Conservation (phyloP, 2,329 filamentous ascomycete species). For the Raffaelea albimanens region DNA sequence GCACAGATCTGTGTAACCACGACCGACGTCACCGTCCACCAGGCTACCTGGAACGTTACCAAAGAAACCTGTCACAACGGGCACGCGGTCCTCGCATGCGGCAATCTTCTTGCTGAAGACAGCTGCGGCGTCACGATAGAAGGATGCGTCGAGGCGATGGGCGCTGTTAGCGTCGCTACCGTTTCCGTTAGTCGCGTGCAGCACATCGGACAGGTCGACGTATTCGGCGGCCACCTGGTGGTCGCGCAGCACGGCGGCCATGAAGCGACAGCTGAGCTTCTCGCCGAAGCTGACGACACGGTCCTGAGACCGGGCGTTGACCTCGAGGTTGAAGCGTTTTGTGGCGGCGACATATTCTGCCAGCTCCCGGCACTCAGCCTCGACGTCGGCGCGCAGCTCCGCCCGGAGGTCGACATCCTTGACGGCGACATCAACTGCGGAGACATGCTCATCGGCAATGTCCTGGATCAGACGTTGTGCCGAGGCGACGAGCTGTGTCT, state of each 20-base stretch:
- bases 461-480: constrained; percentile 70
- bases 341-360: constrained; percentile 61
- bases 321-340: constrained; percentile 61
- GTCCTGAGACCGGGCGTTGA: constrained; percentile 70
- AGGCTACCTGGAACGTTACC: constrained; percentile 86
- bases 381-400: constrained; percentile 56
- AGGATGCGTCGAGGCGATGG: constrained; percentile 53
- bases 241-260: constrained; percentile 76
- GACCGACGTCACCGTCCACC: constrained; percentile 70
- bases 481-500: constrained; percentile 46
- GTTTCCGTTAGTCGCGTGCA: constrained; percentile 5
- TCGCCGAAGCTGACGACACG: constrained; percentile 92
- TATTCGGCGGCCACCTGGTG: constrained; percentile 77
- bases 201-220: constrained; percentile 63
- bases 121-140: constrained; percentile 57
- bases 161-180: not conserved
- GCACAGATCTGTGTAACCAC: constrained; percentile 94
- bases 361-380: constrained; percentile 71
- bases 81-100: constrained; percentile 55
- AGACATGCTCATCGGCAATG: constrained; percentile 73
- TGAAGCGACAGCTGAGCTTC: constrained; percentile 87
- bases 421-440: constrained; percentile 58
- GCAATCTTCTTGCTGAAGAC: constrained; percentile 55
- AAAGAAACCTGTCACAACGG: constrained; percentile 84
- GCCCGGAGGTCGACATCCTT: constrained; percentile 45